Evolutionary conservation across 257 asterid species (phyloP).

Genomic region (Nicotiana knightiana): DNA sequence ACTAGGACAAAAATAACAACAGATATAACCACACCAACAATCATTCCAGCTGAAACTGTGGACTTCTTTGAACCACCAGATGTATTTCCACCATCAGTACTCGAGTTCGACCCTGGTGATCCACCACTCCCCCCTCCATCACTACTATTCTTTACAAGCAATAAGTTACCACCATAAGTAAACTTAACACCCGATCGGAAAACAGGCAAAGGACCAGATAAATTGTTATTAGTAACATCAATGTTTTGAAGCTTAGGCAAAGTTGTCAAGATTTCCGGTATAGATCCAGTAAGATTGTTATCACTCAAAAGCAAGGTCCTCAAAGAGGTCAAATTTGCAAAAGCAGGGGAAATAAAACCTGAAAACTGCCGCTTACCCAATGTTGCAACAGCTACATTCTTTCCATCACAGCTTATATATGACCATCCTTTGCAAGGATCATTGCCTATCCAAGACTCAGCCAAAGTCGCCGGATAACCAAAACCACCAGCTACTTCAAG

Average conservation of each 20-base stretch:
- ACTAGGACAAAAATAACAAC: slow-evolving; percentile 50
- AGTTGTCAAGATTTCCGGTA: slow-evolving; percentile 49
- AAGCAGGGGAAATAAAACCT: slow-evolving; percentile 69
- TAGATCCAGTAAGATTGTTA: slow-evolving; percentile 59
- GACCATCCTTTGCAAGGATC: slow-evolving; percentile 61
- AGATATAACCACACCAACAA: slow-evolving; percentile 65
- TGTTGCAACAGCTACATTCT: slow-evolving; percentile 51
- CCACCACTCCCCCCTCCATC: slow-evolving; percentile 42
- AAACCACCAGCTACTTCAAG: slow-evolving; percentile 68
- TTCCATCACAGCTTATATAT: slow-evolving; percentile 53
- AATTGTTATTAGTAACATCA: slow-evolving; percentile 71
- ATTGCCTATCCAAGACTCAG: slow-evolving; percentile 71
- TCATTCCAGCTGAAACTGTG: slow-evolving; percentile 50
- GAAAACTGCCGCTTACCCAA: slow-evolving; percentile 45
- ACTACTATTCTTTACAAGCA: slow-evolving; percentile 46
- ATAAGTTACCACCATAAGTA: slow-evolving; percentile 32
- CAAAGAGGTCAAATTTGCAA: slow-evolving; percentile 59
- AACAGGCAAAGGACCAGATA: slow-evolving; percentile 50
- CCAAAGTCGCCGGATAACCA: slow-evolving; percentile 58
- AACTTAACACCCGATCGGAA: slow-evolving; percentile 43
- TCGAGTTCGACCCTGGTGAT: slow-evolving; percentile 16
- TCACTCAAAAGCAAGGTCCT: slow-evolving; percentile 61
- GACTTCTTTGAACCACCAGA: slow-evolving; percentile 36
- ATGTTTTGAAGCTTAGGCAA: slow-evolving; percentile 52
- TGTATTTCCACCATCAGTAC: slow-evolving; percentile 19